A percentile compares a stretch with the other conserved stretches of the same genome.
Evolutionary conservation across 257 asterid species (phyloP).

Genomic region (Gentiana macrophylla): DNA sequence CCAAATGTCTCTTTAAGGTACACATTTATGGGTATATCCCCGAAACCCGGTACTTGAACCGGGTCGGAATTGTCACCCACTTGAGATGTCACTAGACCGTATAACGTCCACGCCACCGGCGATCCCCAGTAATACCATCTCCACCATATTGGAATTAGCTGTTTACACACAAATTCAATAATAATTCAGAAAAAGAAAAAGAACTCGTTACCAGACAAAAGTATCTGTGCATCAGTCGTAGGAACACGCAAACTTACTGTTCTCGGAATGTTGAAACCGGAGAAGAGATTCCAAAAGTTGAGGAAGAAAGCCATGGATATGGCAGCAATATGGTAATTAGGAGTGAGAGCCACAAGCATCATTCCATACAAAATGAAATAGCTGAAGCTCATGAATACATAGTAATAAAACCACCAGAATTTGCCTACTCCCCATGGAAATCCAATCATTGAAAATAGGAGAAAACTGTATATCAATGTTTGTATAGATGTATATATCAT

Average conservation of each 20-base stretch:
- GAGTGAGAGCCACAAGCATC: conserved; percentile 85
- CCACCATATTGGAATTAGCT: conserved; percentile 92
- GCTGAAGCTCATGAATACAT: conserved; percentile 61
- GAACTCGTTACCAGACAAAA: no score
- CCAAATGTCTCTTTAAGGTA: conserved; percentile 41
- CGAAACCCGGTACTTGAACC: conserved; percentile 39
- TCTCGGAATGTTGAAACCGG: conserved; percentile 68
- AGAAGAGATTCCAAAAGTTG: conserved; percentile 80
- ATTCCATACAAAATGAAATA: conserved; percentile 78
- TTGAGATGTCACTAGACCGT: conserved; percentile 69
- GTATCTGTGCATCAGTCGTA: no score
- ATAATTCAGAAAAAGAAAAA: no score
- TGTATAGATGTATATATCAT: conserved; percentile 42
- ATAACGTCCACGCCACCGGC: conserved; percentile 81
- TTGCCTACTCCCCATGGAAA: conserved; percentile 44
- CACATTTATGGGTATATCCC: conserved; percentile 22
- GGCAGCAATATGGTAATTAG: conserved; percentile 68
- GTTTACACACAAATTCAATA: neutral
- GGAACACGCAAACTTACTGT: conserved; percentile 32
- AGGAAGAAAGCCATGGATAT: conserved; percentile 81
- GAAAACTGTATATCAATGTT: conserved; percentile 53
- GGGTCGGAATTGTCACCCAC: conserved; percentile 32
- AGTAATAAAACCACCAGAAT: conserved; percentile 71
- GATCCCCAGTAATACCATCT: conserved; percentile 91
- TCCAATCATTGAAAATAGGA: conserved; percentile 82